Evolutionary conservation across 495 filamentous ascomycete species (phyloP).

Genomic region (Annulohypoxylon moriforme): DNA sequence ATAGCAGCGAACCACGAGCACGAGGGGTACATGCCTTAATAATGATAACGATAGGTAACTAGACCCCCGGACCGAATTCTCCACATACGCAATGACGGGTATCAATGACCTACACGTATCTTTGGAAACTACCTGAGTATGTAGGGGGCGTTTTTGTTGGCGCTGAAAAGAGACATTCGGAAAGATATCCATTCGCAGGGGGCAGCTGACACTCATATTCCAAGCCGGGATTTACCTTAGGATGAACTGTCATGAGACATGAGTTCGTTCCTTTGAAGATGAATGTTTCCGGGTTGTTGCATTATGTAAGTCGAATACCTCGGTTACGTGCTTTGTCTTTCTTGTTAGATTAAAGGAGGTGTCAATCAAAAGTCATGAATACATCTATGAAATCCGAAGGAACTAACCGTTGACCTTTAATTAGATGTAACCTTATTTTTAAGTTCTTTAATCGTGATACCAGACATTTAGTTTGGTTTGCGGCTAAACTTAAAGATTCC

Average conservation of each 20-base stretch:
- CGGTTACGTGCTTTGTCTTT: conserved; percentile 8
- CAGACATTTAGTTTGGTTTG: background rate
- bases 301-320: conserved; percentile 2
- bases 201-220: conserved; percentile 15
- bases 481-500: background rate
- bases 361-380: background rate
- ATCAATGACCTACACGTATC: conserved; percentile 26
- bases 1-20: background rate
- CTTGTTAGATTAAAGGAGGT: background rate
- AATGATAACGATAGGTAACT: conserved; percentile 40
- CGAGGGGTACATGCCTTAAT: conserved; percentile 12
- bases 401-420: background rate
- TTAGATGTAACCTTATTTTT: background rate
- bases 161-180: conserved; percentile 15
- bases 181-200: background rate
- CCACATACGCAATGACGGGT: conserved; percentile 28
- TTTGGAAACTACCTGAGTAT: conserved; percentile 2
- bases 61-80: conserved; percentile 10
- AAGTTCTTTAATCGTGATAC: background rate
- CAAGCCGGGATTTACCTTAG: background rate
- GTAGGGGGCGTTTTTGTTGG: conserved; percentile 5
- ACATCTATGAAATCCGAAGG: background rate
- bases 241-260: background rate
- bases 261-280: conserved; percentile 17
- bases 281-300: conserved; percentile 20